A percentile compares a stretch with the other conserved stretches of the same genome.
Conservation (phyloP, 352 stramenopile genomes). For the Phytophthora parvispora region DNA sequence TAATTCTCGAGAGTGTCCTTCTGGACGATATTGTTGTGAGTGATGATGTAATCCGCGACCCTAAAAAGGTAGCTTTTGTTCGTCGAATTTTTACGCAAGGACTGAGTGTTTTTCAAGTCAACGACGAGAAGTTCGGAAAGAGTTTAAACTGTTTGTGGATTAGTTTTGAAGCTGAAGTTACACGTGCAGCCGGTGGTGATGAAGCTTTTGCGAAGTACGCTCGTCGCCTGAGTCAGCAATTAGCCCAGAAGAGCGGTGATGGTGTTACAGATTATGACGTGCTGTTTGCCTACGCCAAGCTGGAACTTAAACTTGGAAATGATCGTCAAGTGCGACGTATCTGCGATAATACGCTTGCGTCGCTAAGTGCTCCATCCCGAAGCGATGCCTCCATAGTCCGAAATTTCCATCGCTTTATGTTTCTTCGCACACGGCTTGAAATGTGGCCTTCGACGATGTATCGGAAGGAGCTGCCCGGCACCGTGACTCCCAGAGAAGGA, state of each 20-base stretch:
- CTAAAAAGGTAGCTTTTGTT: slow-evolving; percentile 56
- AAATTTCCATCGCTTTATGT: slow-evolving; percentile 64
- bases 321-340: slow-evolving; percentile 56
- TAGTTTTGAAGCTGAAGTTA: slow-evolving; percentile 52
- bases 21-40: slow-evolving; percentile 38
- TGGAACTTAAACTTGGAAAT: slow-evolving; percentile 62
- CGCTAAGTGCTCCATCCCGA: slow-evolving; percentile 13
- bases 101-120: slow-evolving; percentile 27
- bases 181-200: background rate
- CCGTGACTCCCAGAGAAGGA: slow-evolving; percentile 1
- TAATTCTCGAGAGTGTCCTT: slow-evolving; percentile 31
- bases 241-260: slow-evolving; percentile 24
- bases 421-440: slow-evolving; percentile 54
- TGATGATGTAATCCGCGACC: slow-evolving; percentile 28
- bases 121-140: slow-evolving; percentile 19
- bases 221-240: slow-evolving; percentile 47
- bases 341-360: slow-evolving; percentile 64
- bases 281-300: slow-evolving; percentile 62
- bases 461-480: slow-evolving; percentile 10
- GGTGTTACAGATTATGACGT: slow-evolving; percentile 29
- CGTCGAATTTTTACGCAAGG: slow-evolving; percentile 45
- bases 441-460: slow-evolving; percentile 27
- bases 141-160: slow-evolving; percentile 61
- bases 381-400: slow-evolving; percentile 12
- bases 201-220: slow-evolving; percentile 13